Conservation (phyloP, 2,329 filamentous ascomycete species). For the Verticillium nubilum region DNA sequence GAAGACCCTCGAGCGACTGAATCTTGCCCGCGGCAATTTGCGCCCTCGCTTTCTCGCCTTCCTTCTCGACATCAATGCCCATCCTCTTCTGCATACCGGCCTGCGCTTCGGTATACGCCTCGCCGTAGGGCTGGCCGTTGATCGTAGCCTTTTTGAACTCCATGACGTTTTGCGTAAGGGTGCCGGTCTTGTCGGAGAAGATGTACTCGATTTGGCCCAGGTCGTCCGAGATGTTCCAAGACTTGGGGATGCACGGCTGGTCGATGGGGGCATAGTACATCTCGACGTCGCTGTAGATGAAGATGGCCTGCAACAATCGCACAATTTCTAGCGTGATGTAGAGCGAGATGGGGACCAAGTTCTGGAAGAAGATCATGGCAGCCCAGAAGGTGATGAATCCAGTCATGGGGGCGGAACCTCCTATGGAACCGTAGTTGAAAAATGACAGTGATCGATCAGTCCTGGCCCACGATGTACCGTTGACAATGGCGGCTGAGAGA, state of each 20-base stretch:
- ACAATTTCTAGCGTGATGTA: slow-evolving; percentile 98
- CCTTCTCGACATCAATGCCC: slow-evolving; percentile 80
- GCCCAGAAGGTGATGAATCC: slow-evolving; percentile 98
- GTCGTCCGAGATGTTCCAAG: slow-evolving; percentile 99
- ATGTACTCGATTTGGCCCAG: slow-evolving; percentile 98
- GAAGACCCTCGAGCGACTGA: slow-evolving; percentile 66
- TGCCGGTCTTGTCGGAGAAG: slow-evolving; percentile 92
- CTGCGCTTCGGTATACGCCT: slow-evolving; percentile 96
- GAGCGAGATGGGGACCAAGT: slow-evolving; percentile 95
- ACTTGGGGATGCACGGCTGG: slow-evolving; percentile 92
- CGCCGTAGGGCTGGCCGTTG: slow-evolving; percentile 93
- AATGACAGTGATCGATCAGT: slow-evolving; percentile 67
- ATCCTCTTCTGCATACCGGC: slow-evolving; percentile 91
- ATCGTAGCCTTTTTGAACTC: slow-evolving; percentile 99
- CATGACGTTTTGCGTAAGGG: slow-evolving; percentile 89
- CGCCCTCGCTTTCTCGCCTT: slow-evolving; percentile 63
- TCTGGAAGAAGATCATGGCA: slow-evolving; percentile 91
- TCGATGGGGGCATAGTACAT: slow-evolving; percentile 98
- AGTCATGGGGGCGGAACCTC: slow-evolving; percentile 66
- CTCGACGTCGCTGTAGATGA: slow-evolving; percentile 91
- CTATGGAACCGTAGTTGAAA: slow-evolving; percentile 84
- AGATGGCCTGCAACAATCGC: slow-evolving; percentile 85
- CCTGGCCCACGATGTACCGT: slow-evolving; percentile 76
- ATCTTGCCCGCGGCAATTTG: slow-evolving; percentile 76
- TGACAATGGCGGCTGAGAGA: slow-evolving; percentile 74